phyloP scores from a whole-genome alignment of 768 basidiomycete genomes.

The Lyophyllum shimeji region DNA sequence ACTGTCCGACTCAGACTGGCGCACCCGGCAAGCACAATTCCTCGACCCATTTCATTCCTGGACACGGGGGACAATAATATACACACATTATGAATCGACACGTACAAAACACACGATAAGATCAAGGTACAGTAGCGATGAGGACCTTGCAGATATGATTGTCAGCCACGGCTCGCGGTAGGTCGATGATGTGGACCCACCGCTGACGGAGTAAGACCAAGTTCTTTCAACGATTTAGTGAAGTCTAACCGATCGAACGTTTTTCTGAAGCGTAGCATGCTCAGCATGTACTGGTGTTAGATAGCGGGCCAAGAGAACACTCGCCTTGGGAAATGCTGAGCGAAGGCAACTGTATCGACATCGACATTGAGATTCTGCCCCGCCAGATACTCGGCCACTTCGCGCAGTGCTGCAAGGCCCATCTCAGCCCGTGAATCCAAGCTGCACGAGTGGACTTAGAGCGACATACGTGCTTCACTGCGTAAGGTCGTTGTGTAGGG shows the following conservation, averaged over 20 bases:
- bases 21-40: not conserved
- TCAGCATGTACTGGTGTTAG: not conserved
- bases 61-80: not conserved
- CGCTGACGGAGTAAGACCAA: constrained; percentile 90
- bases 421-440: not conserved
- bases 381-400: constrained; percentile 87
- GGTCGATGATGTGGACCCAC: constrained; percentile 40
- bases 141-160: constrained; percentile 41
- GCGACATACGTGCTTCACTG: constrained; percentile 71
- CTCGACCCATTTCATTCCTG: not conserved
- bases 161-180: not conserved
- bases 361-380: constrained; percentile 67
- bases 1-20: not conserved
- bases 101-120: not conserved
- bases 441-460: not conserved
- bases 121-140: constrained; percentile 46
- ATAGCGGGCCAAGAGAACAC: constrained; percentile 14
- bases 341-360: constrained; percentile 76
- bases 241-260: constrained; percentile 72
- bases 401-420: constrained; percentile 59
- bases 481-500: constrained; percentile 79
- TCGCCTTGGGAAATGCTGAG: constrained; percentile 85
- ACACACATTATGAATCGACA: constrained; percentile 1
- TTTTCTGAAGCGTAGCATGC: constrained; percentile 53
- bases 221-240: constrained; percentile 74